Evolutionary conservation across 768 basidiomycete species (phyloP).

Genomic region (Pulveroboletus frians): DNA sequence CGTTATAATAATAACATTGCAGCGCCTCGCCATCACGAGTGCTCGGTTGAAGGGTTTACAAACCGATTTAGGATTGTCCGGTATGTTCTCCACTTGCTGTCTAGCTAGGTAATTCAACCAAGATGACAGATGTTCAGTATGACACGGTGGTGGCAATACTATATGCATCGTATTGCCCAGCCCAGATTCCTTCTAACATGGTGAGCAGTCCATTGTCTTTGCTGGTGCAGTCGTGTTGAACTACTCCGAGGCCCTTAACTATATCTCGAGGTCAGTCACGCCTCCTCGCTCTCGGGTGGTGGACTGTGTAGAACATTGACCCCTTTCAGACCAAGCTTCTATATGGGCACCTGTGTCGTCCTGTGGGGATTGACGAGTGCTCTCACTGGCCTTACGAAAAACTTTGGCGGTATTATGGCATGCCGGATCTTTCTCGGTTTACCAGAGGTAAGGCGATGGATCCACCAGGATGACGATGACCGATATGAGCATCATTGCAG

Average conservation of each 20-base stretch:
- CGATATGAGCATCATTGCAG: conserved; percentile 17
- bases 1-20: not conserved
- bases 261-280: conserved; percentile 40
- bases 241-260: conserved; percentile 47
- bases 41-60: conserved; percentile 49
- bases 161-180: conserved; percentile 58
- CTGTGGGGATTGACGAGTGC: conserved; percentile 62
- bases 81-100: conserved; percentile 21
- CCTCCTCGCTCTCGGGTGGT: too few species aligned
- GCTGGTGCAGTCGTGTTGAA: not conserved
- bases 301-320: not conserved
- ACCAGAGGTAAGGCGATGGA: conserved; percentile 41
- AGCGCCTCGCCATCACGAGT: conserved; percentile 49
- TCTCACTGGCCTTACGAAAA: conserved; percentile 55
- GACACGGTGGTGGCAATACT: conserved; percentile 50
- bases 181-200: conserved; percentile 38
- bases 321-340: conserved; percentile 48
- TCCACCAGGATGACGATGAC: not conserved
- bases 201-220: not conserved
- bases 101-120: not conserved
- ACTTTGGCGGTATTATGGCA: conserved; percentile 50
- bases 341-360: conserved; percentile 56
- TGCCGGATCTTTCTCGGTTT: conserved; percentile 60
- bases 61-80: conserved; percentile 42
- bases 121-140: conserved; percentile 46